These are phyloP conservation scores for Cyberlindnera veronae DNA, from an alignment of 805 yeast genomes.

Conservation along the genomic window DNA sequence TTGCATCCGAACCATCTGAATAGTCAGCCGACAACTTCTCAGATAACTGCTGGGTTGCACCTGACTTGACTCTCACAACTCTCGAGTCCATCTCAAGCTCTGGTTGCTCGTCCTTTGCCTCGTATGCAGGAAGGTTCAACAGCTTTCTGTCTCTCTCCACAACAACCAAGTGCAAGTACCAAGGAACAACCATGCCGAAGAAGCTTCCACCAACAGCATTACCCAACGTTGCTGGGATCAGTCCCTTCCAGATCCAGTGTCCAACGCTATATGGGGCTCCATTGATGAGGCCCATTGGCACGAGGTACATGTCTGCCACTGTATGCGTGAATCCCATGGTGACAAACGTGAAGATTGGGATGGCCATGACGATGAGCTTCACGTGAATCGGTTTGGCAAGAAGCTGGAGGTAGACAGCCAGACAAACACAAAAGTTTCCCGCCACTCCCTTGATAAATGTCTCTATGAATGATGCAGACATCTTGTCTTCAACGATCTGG, in stretches of 20 bases:
- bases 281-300: conserved; percentile 65
- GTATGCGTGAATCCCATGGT: conserved; percentile 73
- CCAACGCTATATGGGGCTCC: conserved; percentile 64
- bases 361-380: conserved; percentile 53
- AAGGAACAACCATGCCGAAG: conserved; percentile 64
- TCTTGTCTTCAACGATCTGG: conserved; percentile 41
- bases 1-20: conserved; percentile 9
- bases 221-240: conserved; percentile 70
- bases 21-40: conserved; percentile 2
- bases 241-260: conserved; percentile 64
- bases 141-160: conserved; percentile 66
- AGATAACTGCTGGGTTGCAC: conserved; percentile 7
- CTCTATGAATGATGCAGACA: conserved; percentile 50
- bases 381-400: conserved; percentile 81
- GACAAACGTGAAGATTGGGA: conserved; percentile 80
- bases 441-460: conserved; percentile 69
- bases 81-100: conserved; percentile 73
- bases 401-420: conserved; percentile 73
- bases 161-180: conserved; percentile 67
- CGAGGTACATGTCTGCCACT: conserved; percentile 76
- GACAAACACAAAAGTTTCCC: conserved; percentile 73
- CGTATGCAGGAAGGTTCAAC: conserved; percentile 63
- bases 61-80: conserved; percentile 51
- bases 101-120: conserved; percentile 77
- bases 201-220: conserved; percentile 75